These are phyloP conservation scores for Neopestalotiopsis sp. DNA, from an alignment of 2,329 filamentous ascomycete genomes.

Conservation along the genomic window DNA sequence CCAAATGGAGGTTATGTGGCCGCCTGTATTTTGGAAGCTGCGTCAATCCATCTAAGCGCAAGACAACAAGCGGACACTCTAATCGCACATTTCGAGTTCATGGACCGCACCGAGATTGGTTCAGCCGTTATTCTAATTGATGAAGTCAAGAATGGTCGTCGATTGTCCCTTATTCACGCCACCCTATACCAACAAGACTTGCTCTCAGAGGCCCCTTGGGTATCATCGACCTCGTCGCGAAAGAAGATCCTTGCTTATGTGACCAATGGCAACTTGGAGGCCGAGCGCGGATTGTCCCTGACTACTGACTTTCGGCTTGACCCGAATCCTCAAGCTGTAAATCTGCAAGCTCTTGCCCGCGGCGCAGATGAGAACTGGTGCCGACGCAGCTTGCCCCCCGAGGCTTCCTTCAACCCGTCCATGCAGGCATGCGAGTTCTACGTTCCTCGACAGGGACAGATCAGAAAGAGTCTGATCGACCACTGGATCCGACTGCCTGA, in stretches of 20 bases:
- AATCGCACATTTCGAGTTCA: conserved; percentile 34
- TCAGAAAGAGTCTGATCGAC: conserved; percentile 28
- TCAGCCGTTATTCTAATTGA: conserved; percentile 30
- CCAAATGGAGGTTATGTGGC: conserved; percentile 75
- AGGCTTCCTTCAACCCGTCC: conserved; percentile 20
- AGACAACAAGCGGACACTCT: conserved; percentile 35
- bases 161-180: conserved; percentile 38
- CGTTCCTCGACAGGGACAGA: conserved; percentile 30
- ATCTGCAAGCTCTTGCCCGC: conserved; percentile 21
- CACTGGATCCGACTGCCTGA: conserved; percentile 35
- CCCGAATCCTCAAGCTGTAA: conserved; percentile 33
- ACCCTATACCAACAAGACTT: conserved; percentile 32
- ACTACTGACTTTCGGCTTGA: conserved; percentile 56
- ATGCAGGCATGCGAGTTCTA: conserved; percentile 21
- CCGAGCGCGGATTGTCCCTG: conserved; percentile 58
- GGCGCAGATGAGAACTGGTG: conserved; percentile 35
- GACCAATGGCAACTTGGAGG: conserved; percentile 65
- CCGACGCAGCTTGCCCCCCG: conserved; percentile 26
- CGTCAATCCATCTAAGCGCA: conserved; percentile 33
- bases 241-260: conserved; percentile 69
- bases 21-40: conserved; percentile 62
- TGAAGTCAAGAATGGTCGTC: conserved; percentile 38
- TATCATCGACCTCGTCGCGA: conserved; percentile 34
- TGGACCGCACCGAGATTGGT: conserved; percentile 35
- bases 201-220: too few relatives aligned